These are phyloP conservation scores for Cicer cuneatum DNA, from an alignment of 306 rosid genomes.

Conservation along the genomic window DNA sequence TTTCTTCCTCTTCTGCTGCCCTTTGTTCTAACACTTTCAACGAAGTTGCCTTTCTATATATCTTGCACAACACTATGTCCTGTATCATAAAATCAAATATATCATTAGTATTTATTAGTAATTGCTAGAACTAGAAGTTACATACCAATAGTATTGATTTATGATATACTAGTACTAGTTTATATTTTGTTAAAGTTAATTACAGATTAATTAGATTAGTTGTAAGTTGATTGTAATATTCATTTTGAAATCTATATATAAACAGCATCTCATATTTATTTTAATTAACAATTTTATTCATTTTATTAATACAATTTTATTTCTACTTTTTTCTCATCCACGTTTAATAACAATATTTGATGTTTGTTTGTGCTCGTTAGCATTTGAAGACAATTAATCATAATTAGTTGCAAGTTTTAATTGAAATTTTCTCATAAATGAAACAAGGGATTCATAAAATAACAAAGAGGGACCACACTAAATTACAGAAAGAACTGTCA, in stretches of 20 bases:
- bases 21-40: slow-evolving; percentile 93
- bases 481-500: slow-evolving; percentile 2
- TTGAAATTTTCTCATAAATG: neutral
- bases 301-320: too few relatives aligned
- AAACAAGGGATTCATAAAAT: slow-evolving; percentile 6
- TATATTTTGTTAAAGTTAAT: too few relatives aligned
- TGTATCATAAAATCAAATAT: slow-evolving; percentile 36
- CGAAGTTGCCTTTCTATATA: slow-evolving; percentile 93
- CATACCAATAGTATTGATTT: too few relatives aligned
- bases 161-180: too few relatives aligned
- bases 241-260: too few relatives aligned
- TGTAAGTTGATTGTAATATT: too few relatives aligned
- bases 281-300: too few relatives aligned
- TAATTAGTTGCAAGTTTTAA: neutral
- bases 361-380: neutral
- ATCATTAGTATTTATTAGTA: neutral
- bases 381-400: neutral
- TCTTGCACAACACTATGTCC: slow-evolving; percentile 93
- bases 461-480: slow-evolving; percentile 14
- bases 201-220: too few relatives aligned
- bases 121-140: too few relatives aligned
- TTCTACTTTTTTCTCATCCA: too few relatives aligned
- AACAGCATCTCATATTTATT: too few relatives aligned
- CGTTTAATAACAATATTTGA: too few relatives aligned
- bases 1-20: slow-evolving; percentile 79